phyloP scores from a whole-genome alignment of 495 filamentous ascomycete species.

The Coniosporium apollinis region DNA sequence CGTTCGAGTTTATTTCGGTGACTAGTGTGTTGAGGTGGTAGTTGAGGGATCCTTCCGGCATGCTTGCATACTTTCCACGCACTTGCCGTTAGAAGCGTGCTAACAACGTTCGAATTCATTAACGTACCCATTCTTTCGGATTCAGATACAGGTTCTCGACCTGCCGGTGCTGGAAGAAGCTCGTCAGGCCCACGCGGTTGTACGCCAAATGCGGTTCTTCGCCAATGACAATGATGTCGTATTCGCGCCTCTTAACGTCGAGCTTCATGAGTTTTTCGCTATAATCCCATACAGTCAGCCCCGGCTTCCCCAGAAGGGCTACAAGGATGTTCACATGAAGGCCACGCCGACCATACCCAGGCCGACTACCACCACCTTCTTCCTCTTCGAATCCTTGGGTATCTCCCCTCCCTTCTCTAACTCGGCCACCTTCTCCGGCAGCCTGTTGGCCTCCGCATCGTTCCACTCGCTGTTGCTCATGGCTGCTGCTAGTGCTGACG shows the following conservation, averaged over 20 bases:
- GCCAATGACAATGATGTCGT: slow-evolving; percentile 78
- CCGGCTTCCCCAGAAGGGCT: not conserved
- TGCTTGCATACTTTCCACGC: slow-evolving; percentile 33
- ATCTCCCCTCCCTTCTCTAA: slow-evolving; percentile 10
- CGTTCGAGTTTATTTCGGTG: slow-evolving; percentile 44
- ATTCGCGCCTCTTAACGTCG: slow-evolving; percentile 59
- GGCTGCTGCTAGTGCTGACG: no score
- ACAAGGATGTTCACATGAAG: slow-evolving; percentile 52
- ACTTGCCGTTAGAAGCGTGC: not conserved
- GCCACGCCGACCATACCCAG: slow-evolving; percentile 92
- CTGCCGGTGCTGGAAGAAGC: slow-evolving; percentile 80
- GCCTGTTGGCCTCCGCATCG: slow-evolving; percentile 17
- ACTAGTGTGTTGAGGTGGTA: slow-evolving; percentile 77
- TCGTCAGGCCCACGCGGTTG: slow-evolving; percentile 89
- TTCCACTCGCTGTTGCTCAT: slow-evolving; percentile 21
- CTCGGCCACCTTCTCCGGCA: slow-evolving; percentile 17
- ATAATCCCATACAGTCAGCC: not conserved
- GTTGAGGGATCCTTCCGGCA: slow-evolving; percentile 49
- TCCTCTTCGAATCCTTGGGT: slow-evolving; percentile 25
- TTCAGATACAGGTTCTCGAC: slow-evolving; percentile 87
- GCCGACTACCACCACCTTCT: slow-evolving; percentile 73
- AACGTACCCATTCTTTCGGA: slow-evolving; percentile 68
- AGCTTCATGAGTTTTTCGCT: slow-evolving; percentile 86
- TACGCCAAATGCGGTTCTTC: slow-evolving; percentile 88
- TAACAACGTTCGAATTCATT: not conserved